These are phyloP conservation scores for Fusarium chuoi DNA, from an alignment of 2,329 filamentous ascomycete genomes.

Conservation along the genomic window DNA sequence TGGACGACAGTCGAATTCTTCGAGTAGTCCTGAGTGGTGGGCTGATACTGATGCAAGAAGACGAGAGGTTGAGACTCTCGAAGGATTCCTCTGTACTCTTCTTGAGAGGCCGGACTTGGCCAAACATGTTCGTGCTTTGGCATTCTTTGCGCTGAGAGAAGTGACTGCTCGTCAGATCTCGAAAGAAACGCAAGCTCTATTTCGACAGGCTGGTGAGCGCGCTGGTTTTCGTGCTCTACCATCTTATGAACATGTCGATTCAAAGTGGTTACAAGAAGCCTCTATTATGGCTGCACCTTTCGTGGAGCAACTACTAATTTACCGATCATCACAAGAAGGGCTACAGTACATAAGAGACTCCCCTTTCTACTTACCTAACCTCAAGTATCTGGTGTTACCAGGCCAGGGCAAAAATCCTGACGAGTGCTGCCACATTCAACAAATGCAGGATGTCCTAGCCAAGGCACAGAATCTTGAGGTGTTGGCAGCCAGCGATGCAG, in stretches of 20 bases:
- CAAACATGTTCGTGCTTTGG: conserved; percentile 37
- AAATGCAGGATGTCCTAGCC: conserved; percentile 43
- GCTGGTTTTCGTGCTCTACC: conserved; percentile 41
- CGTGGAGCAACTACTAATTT: conserved; percentile 42
- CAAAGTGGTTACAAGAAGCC: conserved; percentile 44
- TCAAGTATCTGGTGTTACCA: conserved; percentile 42
- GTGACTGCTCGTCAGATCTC: conserved; percentile 21
- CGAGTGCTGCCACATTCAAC: conserved; percentile 44
- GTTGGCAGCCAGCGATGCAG: conserved; percentile 40
- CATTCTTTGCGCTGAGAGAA: conserved; percentile 39
- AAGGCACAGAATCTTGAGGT: conserved; percentile 43
- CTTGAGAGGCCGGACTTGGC: conserved; percentile 41
- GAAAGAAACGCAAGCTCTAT: conserved; percentile 36
- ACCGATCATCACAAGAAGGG: conserved; percentile 42
- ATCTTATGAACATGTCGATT: conserved; percentile 40
- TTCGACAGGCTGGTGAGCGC: conserved; percentile 41
- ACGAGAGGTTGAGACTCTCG: conserved; percentile 34
- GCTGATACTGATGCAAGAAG: conserved; percentile 11
- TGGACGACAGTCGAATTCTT: conserved; percentile 26
- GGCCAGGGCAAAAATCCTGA: conserved; percentile 39
- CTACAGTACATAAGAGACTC: conserved; percentile 43
- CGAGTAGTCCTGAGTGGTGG: conserved; percentile 24
- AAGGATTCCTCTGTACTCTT: conserved; percentile 39
- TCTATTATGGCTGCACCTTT: conserved; percentile 45
- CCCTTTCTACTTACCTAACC: conserved; percentile 42